Base-by-base conservation (phyloP, 495 filamentous ascomycete genomes). In the Aspergillus heteromorphus region DNA sequence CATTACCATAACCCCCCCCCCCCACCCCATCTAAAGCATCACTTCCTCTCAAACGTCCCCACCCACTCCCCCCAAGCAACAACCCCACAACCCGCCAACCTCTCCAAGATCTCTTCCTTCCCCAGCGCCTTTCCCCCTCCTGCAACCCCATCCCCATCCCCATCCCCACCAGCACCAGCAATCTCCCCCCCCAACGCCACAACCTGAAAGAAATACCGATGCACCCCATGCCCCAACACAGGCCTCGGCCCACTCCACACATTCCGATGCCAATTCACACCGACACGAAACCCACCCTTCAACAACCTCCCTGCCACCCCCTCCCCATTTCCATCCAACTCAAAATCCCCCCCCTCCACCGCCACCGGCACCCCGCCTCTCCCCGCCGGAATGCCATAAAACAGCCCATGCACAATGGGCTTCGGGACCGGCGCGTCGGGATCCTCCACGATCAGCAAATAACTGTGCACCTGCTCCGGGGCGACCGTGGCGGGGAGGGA, bases 141-240 rank as follows among this genome's bases (percentile, higher is more conserved):
- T 34, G 51, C 30, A n/a, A n/a, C n/a, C n/a, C n/a, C n/a, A n/a
- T n/a, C n/a, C n/a, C n/a, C n/a, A n/a, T n/a, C n/a, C n/a, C n/a
- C n/a, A n/a, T n/a, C n/a, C n/a, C n/a, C n/a, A n/a, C n/a, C n/a
- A n/a, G n/a, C n/a, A n/a, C n/a, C n/a, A 53, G 69, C 61, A 19
- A 77, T 56, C 25, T 56, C 60, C 57, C 72, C 58, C 23, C 58
- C 69, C 13, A 79, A 61, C 6, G 68, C 77, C 23, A 78, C 51
- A 6, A 82, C 55, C 27, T 73, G 62, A 59, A 69, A 79, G 58
- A 79, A 75, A 58, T 77, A 78, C 53, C 76, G 64, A 63, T 78
- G 76, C 11, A 65, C 65, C 0, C 75, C 76, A 62, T 78, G 74
- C 23, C 74, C 73, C 52, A 75, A 45, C 34, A 79, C 41, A 10